A percentile compares a stretch with the other conserved stretches of the same genome.
Evolutionary conservation across 2,329 filamentous ascomycete species (phyloP).

Genomic region (Cladosporium sp.): DNA sequence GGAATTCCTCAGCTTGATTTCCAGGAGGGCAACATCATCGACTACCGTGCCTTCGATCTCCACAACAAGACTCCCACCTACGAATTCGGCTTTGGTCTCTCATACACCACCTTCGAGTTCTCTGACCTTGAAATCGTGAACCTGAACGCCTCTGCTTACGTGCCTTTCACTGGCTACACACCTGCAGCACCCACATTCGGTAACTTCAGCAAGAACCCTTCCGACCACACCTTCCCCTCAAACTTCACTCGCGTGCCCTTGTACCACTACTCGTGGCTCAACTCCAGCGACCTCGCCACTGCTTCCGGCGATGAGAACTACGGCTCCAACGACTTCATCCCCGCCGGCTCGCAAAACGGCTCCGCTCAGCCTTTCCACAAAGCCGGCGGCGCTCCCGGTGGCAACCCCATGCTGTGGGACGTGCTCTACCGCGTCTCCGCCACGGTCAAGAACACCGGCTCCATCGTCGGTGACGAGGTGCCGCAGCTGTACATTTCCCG

Average conservation of each 20-base stretch:
- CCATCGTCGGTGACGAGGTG: conserved; percentile 60
- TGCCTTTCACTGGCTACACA: conserved; percentile 57
- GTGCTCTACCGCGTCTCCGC: conserved; percentile 62
- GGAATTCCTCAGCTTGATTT: conserved; percentile 66
- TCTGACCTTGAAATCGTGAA: conserved; percentile 54
- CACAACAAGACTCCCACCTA: conserved; percentile 61
- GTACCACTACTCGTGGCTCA: conserved; percentile 68
- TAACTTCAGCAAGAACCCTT: conserved; percentile 56
- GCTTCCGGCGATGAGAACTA: conserved; percentile 57
- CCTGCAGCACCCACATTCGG: conserved; percentile 59
- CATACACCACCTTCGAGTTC: conserved; percentile 72
- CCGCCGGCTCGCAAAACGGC: conserved; percentile 53
- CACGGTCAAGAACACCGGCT: conserved; percentile 66
- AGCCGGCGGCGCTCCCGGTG: conserved; percentile 60
- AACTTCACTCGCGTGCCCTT: conserved; percentile 48
- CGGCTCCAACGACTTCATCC: conserved; percentile 59
- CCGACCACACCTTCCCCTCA: conserved; percentile 55
- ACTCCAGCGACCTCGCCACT: conserved; percentile 53
- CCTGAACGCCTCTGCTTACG: conserved; percentile 48
- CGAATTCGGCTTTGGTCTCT: conserved; percentile 74
- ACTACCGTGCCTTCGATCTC: conserved; percentile 62
- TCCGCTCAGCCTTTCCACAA: conserved; percentile 54
- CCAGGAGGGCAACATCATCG: conserved; percentile 70
- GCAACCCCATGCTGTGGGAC: conserved; percentile 62
- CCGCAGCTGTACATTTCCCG: conserved; percentile 73